Conservation (phyloP, 192 early-diverging fungal species). For the Globomyces pollinis-pini region DNA sequence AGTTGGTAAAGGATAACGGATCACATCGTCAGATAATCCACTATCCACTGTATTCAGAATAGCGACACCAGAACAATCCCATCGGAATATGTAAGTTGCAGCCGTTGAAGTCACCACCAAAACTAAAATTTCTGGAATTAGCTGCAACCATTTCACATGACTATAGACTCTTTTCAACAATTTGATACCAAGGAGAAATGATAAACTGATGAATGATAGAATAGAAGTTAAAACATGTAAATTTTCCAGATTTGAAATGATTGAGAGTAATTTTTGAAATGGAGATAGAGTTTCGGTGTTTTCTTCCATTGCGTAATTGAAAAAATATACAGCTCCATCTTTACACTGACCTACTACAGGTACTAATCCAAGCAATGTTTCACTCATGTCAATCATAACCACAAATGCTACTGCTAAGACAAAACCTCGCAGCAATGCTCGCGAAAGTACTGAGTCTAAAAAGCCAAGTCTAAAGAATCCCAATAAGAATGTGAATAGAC, state of each 20-base stretch:
- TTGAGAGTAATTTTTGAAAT: slow-evolving; percentile 63
- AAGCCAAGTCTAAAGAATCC: slow-evolving; percentile 98
- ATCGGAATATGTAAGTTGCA: slow-evolving; percentile 53
- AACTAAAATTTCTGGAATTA: slow-evolving; percentile 86
- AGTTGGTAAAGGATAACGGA: slow-evolving; percentile 43
- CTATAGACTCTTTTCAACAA: slow-evolving; percentile 46
- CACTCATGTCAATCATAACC: slow-evolving; percentile 80
- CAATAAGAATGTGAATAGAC: slow-evolving; percentile 83
- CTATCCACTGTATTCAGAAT: slow-evolving; percentile 74
- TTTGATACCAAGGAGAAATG: slow-evolving; percentile 56
- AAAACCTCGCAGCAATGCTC: slow-evolving; percentile 90
- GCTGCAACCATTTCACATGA: slow-evolving; percentile 47
- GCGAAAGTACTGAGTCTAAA: slow-evolving; percentile 89
- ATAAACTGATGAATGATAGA: slow-evolving; percentile 62
- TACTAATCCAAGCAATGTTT: slow-evolving; percentile 63
- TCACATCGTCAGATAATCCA: slow-evolving; percentile 24
- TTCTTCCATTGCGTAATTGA: background rate
- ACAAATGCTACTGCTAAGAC: slow-evolving; percentile 91
- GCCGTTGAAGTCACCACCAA: slow-evolving; percentile 70
- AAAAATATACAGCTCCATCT: background rate
- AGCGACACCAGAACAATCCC: slow-evolving; percentile 63
- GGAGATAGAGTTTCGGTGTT: slow-evolving; percentile 61
- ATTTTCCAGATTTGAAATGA: slow-evolving; percentile 55
- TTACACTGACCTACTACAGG: slow-evolving; percentile 11
- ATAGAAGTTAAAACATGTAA: slow-evolving; percentile 62